These are phyloP conservation scores for Boletus huronensis DNA, from an alignment of 768 basidiomycete species.

Conservation along the genomic window DNA sequence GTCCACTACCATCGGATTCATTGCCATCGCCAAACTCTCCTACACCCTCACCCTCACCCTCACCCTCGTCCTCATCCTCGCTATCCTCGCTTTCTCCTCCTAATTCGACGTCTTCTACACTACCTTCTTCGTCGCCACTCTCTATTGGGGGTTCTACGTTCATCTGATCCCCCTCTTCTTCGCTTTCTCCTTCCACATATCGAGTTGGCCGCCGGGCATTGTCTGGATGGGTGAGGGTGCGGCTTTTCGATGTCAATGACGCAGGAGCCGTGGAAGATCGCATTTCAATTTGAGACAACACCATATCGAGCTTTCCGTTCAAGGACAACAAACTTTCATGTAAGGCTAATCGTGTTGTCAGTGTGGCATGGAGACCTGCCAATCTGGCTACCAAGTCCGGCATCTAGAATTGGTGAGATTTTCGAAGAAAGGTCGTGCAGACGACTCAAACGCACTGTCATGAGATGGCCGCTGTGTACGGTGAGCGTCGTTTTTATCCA, in stretches of 20 bases:
- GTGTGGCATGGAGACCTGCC: constrained; percentile 76
- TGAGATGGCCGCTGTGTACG: constrained; percentile 85
- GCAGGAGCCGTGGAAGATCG: constrained; percentile 71
- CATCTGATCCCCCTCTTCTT: constrained; percentile 57
- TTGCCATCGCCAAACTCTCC: constrained; percentile 41
- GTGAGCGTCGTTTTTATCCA: constrained; percentile 84
- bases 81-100: constrained; percentile 59
- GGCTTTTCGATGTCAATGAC: constrained; percentile 43
- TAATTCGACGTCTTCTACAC: constrained; percentile 75
- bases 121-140: constrained; percentile 65
- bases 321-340: constrained; percentile 84
- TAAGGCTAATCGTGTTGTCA: constrained; percentile 74
- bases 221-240: constrained; percentile 34
- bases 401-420: constrained; percentile 50
- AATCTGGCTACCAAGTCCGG: constrained; percentile 89
- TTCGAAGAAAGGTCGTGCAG: not conserved
- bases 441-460: constrained; percentile 67
- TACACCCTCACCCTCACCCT: constrained; percentile 41
- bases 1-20: constrained; percentile 39
- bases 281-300: constrained; percentile 90
- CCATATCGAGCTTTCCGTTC: constrained; percentile 89
- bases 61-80: constrained; percentile 44
- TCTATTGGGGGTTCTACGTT: constrained; percentile 61
- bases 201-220: constrained; percentile 40
- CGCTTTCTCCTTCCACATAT: constrained; percentile 82